phyloP scores from a whole-genome alignment of 2,329 filamentous ascomycete species.

The Diaporthe destruens region DNA sequence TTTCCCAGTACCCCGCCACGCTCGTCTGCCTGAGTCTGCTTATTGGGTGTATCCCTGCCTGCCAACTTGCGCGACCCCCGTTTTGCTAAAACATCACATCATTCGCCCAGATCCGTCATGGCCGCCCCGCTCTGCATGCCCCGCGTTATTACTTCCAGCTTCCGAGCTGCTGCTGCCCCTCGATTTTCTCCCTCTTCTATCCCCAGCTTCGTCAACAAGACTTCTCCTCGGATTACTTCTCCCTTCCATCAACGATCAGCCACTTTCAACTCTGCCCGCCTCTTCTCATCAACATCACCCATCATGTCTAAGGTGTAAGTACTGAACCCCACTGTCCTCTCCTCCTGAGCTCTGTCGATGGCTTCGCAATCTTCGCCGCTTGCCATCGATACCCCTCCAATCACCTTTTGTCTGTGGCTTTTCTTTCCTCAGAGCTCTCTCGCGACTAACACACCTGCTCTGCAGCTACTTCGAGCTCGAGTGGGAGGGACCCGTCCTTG shows the following conservation, averaged over 20 bases:
- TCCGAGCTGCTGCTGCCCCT: conserved; percentile 50
- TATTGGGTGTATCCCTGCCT: conserved; percentile 41
- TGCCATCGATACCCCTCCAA: background rate
- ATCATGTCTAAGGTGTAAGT: conserved; percentile 84
- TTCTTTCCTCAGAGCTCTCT: conserved; percentile 28
- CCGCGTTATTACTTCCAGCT: conserved; percentile 47
- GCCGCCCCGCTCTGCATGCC: conserved; percentile 53
- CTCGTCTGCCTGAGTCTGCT: conserved; percentile 35
- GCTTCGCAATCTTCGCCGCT: background rate
- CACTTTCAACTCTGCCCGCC: conserved; percentile 50
- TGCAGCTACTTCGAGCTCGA: conserved; percentile 77
- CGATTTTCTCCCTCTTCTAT: conserved; percentile 51
- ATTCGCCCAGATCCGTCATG: conserved; percentile 45
- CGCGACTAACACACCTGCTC: conserved; percentile 25
- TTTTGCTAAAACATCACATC: conserved; percentile 42
- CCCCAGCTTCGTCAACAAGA: conserved; percentile 47
- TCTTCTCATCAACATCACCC: conserved; percentile 56
- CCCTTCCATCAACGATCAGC: conserved; percentile 50
- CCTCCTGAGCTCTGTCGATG: conserved; percentile 25
- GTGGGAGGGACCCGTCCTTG: conserved; percentile 80
- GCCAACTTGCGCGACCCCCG: conserved; percentile 35
- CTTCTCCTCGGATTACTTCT: conserved; percentile 53
- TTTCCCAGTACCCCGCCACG: conserved; percentile 25
- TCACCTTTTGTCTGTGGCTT: background rate
- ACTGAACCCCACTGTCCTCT: conserved; percentile 41